These are phyloP conservation scores for Cystobasidium slooffiae DNA, from an alignment of 1,284 basidiomycete species.

Conservation along the genomic window DNA sequence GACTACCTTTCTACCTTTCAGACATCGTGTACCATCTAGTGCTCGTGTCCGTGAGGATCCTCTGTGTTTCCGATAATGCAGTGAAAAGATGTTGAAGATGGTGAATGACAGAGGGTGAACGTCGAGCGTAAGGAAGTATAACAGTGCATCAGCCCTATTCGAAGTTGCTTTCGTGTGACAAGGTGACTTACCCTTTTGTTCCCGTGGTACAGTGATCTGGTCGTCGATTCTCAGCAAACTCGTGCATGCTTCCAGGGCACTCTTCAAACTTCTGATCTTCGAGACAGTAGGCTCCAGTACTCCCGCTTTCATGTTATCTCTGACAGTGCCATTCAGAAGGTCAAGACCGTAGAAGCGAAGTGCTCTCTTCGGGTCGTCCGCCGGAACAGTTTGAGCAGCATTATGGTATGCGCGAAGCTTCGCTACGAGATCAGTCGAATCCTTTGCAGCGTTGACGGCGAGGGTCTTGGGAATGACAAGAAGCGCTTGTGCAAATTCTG, in stretches of 20 bases:
- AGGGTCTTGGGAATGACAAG: conserved; percentile 96
- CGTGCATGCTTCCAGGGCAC: conserved; percentile 94
- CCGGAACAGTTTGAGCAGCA: conserved; percentile 83
- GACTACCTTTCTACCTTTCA: not conserved
- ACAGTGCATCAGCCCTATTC: not conserved
- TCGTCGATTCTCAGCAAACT: conserved; percentile 71
- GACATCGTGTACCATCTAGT: conserved; percentile 9
- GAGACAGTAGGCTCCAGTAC: conserved; percentile 95
- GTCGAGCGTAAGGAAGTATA: not conserved
- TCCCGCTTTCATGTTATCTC: conserved; percentile 92
- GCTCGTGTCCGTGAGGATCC: conserved; percentile 34
- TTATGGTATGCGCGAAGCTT: conserved; percentile 97
- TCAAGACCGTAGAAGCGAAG: conserved; percentile 94
- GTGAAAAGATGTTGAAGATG: not conserved
- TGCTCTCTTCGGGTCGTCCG: conserved; percentile 92
- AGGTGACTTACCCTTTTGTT: conserved; percentile 36
- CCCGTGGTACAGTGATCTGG: conserved; percentile 41
- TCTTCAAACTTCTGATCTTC: conserved; percentile 96
- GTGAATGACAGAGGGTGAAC: not conserved
- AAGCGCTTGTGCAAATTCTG: conserved; percentile 92
- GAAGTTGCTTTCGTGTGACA: not conserved
- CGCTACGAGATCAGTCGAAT: conserved; percentile 95
- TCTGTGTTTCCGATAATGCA: not conserved
- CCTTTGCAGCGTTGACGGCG: conserved; percentile 97
- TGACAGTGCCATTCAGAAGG: conserved; percentile 87